Conservation (phyloP, 495 filamentous ascomycete species). For the Articulospora tetracladia region DNA sequence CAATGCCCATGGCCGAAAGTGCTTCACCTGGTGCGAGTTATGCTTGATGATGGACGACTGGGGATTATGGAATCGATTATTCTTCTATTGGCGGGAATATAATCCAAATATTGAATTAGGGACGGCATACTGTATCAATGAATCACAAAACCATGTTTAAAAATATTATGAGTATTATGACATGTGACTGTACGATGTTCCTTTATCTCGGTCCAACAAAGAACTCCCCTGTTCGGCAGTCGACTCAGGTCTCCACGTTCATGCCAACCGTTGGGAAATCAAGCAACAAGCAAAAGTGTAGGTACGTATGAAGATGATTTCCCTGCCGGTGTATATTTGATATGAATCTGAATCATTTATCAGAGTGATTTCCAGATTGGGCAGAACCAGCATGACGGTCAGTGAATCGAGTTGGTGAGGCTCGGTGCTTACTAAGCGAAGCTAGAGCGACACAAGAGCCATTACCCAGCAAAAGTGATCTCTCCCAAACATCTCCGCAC, state of each 20-base stretch:
- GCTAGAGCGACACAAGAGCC: conserved; percentile 3
- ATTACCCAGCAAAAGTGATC: conserved; percentile 19
- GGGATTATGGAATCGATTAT: conserved; percentile 1
- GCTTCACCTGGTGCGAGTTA: conserved; percentile 30
- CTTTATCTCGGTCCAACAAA: too few relatives aligned
- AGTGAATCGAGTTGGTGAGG: not conserved
- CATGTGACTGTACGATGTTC: not conserved
- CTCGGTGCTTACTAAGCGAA: conserved; percentile 16
- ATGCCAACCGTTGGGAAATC: too few relatives aligned
- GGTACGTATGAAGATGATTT: too few relatives aligned
- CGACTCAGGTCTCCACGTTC: too few relatives aligned
- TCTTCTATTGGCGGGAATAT: conserved; percentile 1
- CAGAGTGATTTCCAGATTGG: not conserved
- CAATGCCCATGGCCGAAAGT: conserved; percentile 31
- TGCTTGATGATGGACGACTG: conserved; percentile 27
- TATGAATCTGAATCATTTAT: too few relatives aligned
- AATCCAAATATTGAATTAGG: not conserved
- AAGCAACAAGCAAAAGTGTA: too few relatives aligned
- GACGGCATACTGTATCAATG: conserved; percentile 5
- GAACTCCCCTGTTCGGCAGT: too few relatives aligned
- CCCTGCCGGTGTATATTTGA: too few relatives aligned
- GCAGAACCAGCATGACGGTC: not conserved
- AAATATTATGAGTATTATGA: too few relatives aligned
- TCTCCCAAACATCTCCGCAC: conserved; percentile 17
- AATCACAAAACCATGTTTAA: conserved; percentile 1